Base-by-base conservation (phyloP, 2,329 filamentous ascomycete genomes). In the Hypoxylon sp. region DNA sequence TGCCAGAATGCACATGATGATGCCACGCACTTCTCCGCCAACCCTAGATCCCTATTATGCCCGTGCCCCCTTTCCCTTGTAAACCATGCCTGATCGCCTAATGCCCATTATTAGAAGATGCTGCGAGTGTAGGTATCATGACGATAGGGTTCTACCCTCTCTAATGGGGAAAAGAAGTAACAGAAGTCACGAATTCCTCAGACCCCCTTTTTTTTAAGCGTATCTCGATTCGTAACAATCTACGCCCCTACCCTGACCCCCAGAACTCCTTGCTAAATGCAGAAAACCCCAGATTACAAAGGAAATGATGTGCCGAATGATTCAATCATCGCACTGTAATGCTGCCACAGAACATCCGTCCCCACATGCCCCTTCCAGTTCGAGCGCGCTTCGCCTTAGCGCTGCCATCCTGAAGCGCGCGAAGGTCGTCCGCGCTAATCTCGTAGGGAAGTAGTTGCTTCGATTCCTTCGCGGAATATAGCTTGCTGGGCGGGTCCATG, bases 371-470 rank as follows among this genome's bases (percentile, higher is more conserved):
- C 41, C 84, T 81, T 46, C 76, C 76, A 46, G 82, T 80, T 55
- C 82, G 81, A 64, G 81, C 81, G 56, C 85, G 83, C 80, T 86
- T 86, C n/a, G 79, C 67, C 77, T 83, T 85, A 65, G 74, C 75
- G 49, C 79, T 77, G 43, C 78, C 80, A 52, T 86, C 82, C 67
- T 86, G 83, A 48, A 86, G 75, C 62, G 83, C 81, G 66, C 82
- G 81, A 65, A 87, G 81, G 65, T 87, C 83, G 25, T 88, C 85
- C 34, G 79, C 74, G 66, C 82, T 83, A 72, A 87, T 86, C 78
- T 88, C 86, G 76, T 87, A 88, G 5, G 86, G 84, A 3, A 88
- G 82, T 69, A 64, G 69, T 58, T 41, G 72, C 69, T 75, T 41
- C 65, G 74, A 70, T 67, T 74, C 69, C 65, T 69, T 76, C 64